A percentile compares a stretch with the other conserved stretches of the same genome.
Evolutionary conservation across 1,284 basidiomycete genomes (phyloP).

Genomic region (Apiotrichum domesticum): DNA sequence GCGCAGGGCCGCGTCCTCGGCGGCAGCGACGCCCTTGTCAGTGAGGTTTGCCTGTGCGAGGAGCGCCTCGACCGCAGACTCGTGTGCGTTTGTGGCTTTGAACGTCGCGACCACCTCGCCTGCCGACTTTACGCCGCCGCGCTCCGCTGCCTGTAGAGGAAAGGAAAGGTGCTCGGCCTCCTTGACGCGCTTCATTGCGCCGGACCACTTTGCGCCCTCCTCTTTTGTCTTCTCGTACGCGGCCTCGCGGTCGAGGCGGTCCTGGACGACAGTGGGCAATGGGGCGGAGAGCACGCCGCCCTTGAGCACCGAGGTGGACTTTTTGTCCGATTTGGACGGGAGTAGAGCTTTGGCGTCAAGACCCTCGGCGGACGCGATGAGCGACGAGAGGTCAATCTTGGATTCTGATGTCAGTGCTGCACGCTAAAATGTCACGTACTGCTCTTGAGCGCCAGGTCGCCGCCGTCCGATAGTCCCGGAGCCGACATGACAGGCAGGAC

Average conservation of each 20-base stretch:
- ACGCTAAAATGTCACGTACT: constrained; percentile 24
- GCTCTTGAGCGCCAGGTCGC: constrained; percentile 34
- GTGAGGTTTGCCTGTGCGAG: constrained; percentile 70
- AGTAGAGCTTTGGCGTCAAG: constrained; percentile 52
- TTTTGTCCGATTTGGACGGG: constrained; percentile 31
- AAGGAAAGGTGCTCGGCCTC: constrained; percentile 91
- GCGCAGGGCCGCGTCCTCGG: constrained; percentile 75
- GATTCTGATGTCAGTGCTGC: constrained; percentile 26
- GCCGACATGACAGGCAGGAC: constrained; percentile 46
- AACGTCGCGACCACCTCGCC: constrained; percentile 52
- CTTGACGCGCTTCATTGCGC: constrained; percentile 79
- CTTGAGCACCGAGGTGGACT: constrained; percentile 55
- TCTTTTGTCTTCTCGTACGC: constrained; percentile 89
- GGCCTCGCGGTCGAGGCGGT: constrained; percentile 83
- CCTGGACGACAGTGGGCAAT: constrained; percentile 76
- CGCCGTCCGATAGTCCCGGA: constrained; percentile 33
- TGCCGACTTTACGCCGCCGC: constrained; percentile 42
- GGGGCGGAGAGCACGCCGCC: constrained; percentile 72
- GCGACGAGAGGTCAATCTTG: constrained; percentile 49
- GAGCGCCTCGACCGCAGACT: constrained; percentile 69
- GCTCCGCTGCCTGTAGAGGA: constrained; percentile 71
- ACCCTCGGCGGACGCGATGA: constrained; percentile 55
- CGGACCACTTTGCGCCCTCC: constrained; percentile 90
- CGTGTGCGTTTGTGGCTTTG: constrained; percentile 73
- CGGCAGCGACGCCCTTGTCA: constrained; percentile 67